A percentile compares a stretch with the other conserved stretches of the same genome.
Evolutionary conservation across 2,329 filamentous ascomycete species (phyloP).

Genomic region (Arthrobotrys iridis): DNA sequence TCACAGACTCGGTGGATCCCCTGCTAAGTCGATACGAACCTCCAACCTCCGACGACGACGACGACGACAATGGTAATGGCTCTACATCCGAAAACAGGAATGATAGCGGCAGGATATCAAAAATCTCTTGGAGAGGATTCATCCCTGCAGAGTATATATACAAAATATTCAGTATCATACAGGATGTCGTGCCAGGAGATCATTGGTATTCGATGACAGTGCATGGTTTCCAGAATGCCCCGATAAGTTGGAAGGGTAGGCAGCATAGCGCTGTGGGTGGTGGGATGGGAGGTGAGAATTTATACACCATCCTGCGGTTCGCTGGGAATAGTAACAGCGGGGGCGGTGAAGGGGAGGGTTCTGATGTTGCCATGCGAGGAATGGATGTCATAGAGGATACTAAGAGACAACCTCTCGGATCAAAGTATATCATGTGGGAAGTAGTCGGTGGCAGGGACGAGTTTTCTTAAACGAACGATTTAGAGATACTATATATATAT

Average conservation of each 20-base stretch:
- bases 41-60: not conserved
- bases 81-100: not conserved
- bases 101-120: slow-evolving; percentile 36
- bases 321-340: not conserved
- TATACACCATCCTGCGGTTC: slow-evolving; percentile 56
- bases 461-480: slow-evolving; percentile 52
- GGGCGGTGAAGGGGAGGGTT: not conserved
- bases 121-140: slow-evolving; percentile 56
- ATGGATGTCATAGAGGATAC: not conserved
- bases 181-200: not conserved
- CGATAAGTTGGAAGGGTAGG: slow-evolving; percentile 55
- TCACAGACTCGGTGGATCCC: slow-evolving; percentile 71
- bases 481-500: not conserved
- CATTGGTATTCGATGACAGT: slow-evolving; percentile 56
- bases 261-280: slow-evolving; percentile 55
- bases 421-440: slow-evolving; percentile 55
- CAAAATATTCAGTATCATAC: slow-evolving; percentile 42
- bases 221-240: slow-evolving; percentile 57
- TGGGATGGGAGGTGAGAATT: slow-evolving; percentile 56
- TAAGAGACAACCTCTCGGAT: not conserved
- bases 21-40: slow-evolving; percentile 67
- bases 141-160: slow-evolving; percentile 55
- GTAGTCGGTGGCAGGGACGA: slow-evolving; percentile 57
- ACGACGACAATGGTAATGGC: not conserved
- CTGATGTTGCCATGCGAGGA: slow-evolving; percentile 31